These are phyloP conservation scores for Alternaria sp. DNA, from an alignment of 2,329 filamentous ascomycete genomes.

Conservation along the genomic window DNA sequence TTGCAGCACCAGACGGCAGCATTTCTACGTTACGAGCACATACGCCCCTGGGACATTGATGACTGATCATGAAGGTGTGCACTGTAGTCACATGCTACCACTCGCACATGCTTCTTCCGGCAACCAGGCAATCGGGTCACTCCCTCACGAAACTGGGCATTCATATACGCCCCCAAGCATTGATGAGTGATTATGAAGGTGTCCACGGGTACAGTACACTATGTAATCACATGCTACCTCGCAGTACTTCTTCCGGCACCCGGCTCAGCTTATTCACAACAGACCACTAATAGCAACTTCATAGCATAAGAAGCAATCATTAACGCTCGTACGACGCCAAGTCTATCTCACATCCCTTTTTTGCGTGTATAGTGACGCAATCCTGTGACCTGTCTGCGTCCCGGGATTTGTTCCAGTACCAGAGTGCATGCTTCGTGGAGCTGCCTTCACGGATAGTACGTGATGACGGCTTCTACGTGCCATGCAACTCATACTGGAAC, in stretches of 20 bases:
- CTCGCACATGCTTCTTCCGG: not conserved
- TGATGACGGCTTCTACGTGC: not conserved
- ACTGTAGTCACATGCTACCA: not conserved
- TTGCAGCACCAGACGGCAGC: not conserved
- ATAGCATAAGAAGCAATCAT: conserved; percentile 5
- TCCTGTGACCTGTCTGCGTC: not conserved
- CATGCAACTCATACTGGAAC: conserved; percentile 2
- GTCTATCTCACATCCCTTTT: not conserved
- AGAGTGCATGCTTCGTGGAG: not conserved
- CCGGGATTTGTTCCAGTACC: not conserved
- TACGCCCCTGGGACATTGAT: not conserved
- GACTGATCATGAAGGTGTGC: not conserved
- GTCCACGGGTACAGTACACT: not conserved
- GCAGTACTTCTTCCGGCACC: not conserved
- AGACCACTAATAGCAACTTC: not conserved
- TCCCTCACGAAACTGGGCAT: too few species aligned
- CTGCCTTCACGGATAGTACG: not conserved
- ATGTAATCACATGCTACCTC: not conserved
- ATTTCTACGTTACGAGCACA: not conserved
- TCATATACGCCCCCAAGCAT: not conserved
- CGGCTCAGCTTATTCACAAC: not conserved
- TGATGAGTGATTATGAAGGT: not conserved
- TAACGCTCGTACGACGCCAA: not conserved
- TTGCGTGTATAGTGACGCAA: not conserved
- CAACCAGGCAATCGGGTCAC: not conserved